Evolutionary conservation across 2,329 filamentous ascomycete species (phyloP).

Genomic region (Pleurostoma richardsiae): DNA sequence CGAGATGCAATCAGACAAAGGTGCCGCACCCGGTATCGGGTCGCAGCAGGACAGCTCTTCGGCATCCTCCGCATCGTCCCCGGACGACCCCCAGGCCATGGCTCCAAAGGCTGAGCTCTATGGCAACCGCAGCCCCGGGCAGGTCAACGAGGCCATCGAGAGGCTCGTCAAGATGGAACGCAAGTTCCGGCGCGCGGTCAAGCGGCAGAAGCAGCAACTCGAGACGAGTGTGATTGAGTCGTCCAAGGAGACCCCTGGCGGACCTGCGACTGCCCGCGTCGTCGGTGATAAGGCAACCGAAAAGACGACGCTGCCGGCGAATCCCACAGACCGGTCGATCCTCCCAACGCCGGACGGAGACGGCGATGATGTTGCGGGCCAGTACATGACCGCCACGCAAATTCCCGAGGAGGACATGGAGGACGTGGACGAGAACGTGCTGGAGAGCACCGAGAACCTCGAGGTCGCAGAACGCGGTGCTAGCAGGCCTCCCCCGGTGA

Average conservation of each 20-base stretch:
- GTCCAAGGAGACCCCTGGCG: background rate
- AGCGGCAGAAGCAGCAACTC: conserved; percentile 41
- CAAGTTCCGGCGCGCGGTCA: conserved; percentile 34
- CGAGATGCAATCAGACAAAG: background rate
- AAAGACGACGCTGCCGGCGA: background rate
- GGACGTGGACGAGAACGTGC: conserved; percentile 10
- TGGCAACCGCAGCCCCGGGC: conserved; percentile 11
- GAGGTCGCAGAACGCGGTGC: conserved; percentile 29
- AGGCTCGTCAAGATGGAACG: conserved; percentile 45
- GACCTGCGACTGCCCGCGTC: background rate
- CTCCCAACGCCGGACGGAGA: conserved; percentile 14
- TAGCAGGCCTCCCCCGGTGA: conserved; percentile 67
- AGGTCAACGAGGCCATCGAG: conserved; percentile 33
- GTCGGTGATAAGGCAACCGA: background rate
- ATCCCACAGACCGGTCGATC: background rate
- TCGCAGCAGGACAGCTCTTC: too few relatives aligned
- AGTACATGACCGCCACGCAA: too few relatives aligned
- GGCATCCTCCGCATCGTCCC: too few relatives aligned
- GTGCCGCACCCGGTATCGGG: too few relatives aligned
- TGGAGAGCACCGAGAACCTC: conserved; percentile 1
- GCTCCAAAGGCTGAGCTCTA: conserved; percentile 4
- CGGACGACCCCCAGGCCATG: background rate
- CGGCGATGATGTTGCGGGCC: conserved; percentile 10
- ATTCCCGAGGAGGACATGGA: conserved; percentile 1
- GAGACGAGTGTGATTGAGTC: conserved; percentile 28